These are phyloP conservation scores for Mucor irregularis DNA, from an alignment of 371 early-diverging fungal genomes.

Conservation along the genomic window DNA sequence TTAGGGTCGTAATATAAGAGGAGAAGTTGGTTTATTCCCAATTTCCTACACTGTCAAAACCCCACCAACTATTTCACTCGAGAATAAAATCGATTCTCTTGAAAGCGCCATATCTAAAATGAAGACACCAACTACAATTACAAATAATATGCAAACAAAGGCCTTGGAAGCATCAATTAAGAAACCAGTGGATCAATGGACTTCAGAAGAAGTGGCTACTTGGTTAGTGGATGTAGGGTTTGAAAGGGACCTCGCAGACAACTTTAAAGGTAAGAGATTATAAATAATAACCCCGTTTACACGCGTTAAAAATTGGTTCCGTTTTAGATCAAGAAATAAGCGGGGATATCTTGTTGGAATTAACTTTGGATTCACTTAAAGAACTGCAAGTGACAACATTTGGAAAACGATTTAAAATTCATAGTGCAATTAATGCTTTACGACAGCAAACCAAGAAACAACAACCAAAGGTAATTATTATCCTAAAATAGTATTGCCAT, in stretches of 20 bases:
- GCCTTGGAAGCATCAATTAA: conserved; percentile 5
- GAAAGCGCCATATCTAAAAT: conserved; percentile 33
- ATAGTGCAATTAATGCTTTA: conserved; percentile 62
- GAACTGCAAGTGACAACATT: conserved; percentile 69
- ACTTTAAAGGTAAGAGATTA: conserved; percentile 59
- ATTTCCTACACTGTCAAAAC: conserved; percentile 53
- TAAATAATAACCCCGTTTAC: background rate
- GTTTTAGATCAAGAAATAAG: conserved; percentile 69
- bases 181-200: conserved; percentile 46
- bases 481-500: background rate
- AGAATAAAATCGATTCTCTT: conserved; percentile 34
- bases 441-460: conserved; percentile 28
- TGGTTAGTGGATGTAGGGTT: conserved; percentile 60
- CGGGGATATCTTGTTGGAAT: conserved; percentile 66
- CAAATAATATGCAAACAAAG: conserved; percentile 9
- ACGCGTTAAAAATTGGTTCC: background rate
- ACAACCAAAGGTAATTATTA: background rate
- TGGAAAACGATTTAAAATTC: conserved; percentile 71
- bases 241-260: conserved; percentile 41
- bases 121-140: conserved; percentile 8
- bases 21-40: conserved; percentile 76
- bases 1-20: conserved; percentile 69
- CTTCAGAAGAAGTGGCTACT: conserved; percentile 41
- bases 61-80: conserved; percentile 20
- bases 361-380: conserved; percentile 68